Base-by-base conservation (phyloP, 768 basidiomycete species). In the Daedalea quercina region DNA sequence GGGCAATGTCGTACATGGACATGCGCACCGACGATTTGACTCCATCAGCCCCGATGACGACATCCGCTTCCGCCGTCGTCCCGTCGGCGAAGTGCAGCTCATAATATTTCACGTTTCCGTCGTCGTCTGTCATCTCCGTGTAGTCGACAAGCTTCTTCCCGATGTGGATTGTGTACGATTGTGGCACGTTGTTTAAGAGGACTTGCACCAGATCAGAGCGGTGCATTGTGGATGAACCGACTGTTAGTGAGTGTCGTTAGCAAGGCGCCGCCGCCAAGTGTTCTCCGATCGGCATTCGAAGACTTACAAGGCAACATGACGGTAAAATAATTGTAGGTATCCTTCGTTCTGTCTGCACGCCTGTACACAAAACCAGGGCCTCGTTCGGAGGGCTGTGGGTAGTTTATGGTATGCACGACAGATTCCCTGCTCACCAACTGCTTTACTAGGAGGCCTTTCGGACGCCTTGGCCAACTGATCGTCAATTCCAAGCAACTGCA, bases 401-500 rank as follows among this genome's bases (percentile, higher is more conserved):
- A 40, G 8, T 31, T 6, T 15, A 40, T 15, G 37, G 19, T 19
- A 40, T 15, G 17, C 17, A 8, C 17, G 4, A 6, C 6, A 19
- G 7, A 40, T 19, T 7, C 15, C 17, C n/a, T n/a, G 19, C 46
- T 17, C 28, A 47, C 46, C 46, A 3, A 47, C 12, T 9, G 13
- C 28, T 20, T 47, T 47, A 26, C 3, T n/a, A 9, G 50, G 50
- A 22, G 50, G 50, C n/a, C 20, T 25, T 3, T 25, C 42, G 3
- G 42, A 44, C 15, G 34, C 26, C 9, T 28, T 19, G 11, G 50
- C 12, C 34, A 65, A 51, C 44, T 66, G 56, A 3, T 51, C 57
- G 24, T 60, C 48, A 11, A 80, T 54, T 0, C 73, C 76, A 45
- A 81, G 73, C 12, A 63, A 59, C 24, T 70, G 63, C 55, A 80